Base-by-base conservation (phyloP, 352 stramenopile species). In the Phytophthora europaea region DNA sequence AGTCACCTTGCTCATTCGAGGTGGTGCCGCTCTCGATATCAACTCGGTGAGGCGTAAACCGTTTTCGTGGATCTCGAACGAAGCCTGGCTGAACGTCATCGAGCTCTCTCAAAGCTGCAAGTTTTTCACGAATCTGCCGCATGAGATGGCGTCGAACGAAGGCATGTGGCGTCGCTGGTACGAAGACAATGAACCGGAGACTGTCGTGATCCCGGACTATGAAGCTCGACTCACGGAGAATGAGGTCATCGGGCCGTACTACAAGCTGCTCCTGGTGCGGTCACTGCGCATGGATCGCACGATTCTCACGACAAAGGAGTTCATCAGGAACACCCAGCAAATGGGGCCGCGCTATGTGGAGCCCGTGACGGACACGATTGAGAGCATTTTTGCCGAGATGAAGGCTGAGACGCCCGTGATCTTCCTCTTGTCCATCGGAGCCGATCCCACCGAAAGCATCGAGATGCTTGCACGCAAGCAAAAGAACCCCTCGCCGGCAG, bases 341-440 rank as follows among this genome's bases (percentile, higher is more conserved):
- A 99, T 99, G 97, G 98, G 98, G 1, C 84, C 95, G 12, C 83
- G 90, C 6, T 99, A 99, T 72, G 97, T 99, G 4, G 97, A 99
- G 69, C 97, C 98, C 12, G 97, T 99, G n/a, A 99, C 98, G 0
- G 98, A 99, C 75, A 99, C 97, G 56, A 99, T 99, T 61, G 97
- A 99, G 77, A 98, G 91, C 71, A 99, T 99, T 70, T 99, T 99
- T 65, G 91, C 92, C 65, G 96, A 98, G 65, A 99, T 99, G 97
- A 87, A 93, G 28, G 91, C 94, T 1, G 87, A 98, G 63, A 98
- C 98, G 33, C 98, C 98, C 15, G 97, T 99, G 31, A 99, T 99
- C 59, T 99, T 99, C 80, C 83, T 99, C 28, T 82, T 99, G 0
- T 99, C 96, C 36, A 95, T 98, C 61, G 98, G 98, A 20, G 97